Conservation (phyloP, 352 stramenopile genomes). For the Globisporangium nunn region DNA sequence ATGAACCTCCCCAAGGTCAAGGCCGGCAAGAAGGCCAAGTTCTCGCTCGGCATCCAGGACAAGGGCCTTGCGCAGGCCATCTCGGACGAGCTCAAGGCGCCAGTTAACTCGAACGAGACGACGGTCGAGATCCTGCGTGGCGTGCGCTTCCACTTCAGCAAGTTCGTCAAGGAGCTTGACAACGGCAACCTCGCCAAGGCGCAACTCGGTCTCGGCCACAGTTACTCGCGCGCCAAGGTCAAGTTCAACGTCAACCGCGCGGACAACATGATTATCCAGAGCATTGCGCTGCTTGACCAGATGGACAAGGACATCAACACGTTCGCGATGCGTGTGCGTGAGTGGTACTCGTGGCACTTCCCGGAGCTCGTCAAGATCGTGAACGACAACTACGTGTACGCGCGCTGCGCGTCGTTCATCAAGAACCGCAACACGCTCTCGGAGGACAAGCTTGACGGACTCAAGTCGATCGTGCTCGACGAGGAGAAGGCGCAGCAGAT, state of each 20-base stretch:
- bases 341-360: slow-evolving; percentile 99
- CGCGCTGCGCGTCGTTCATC: slow-evolving; percentile 95
- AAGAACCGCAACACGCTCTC: slow-evolving; percentile 86
- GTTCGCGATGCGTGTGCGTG: slow-evolving; percentile 98
- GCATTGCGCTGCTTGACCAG: slow-evolving; percentile 98
- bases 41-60: slow-evolving; percentile 90
- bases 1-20: slow-evolving; percentile 99
- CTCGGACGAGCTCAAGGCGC: slow-evolving; percentile 90
- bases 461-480: slow-evolving; percentile 94
- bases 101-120: slow-evolving; percentile 97
- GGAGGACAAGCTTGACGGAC: slow-evolving; percentile 75
- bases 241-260: slow-evolving; percentile 99
- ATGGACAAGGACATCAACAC: slow-evolving; percentile 99
- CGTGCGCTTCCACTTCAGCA: slow-evolving; percentile 95
- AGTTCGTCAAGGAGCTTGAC: slow-evolving; percentile 97
- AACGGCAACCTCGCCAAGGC: slow-evolving; percentile 95
- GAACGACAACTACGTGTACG: slow-evolving; percentile 99
- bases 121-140: slow-evolving; percentile 95
- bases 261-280: slow-evolving; percentile 99
- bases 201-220: slow-evolving; percentile 98
- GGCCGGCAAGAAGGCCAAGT: slow-evolving; percentile 87
- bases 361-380: slow-evolving; percentile 99
- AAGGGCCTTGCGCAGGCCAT: slow-evolving; percentile 93
- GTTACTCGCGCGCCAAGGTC: slow-evolving; percentile 97
- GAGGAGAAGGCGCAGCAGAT: slow-evolving; percentile 96